A percentile compares a stretch with the other conserved stretches of the same genome.
phyloP scores from a whole-genome alignment of 192 early-diverging fungal genomes.

The Backusella parvicylindrica region DNA sequence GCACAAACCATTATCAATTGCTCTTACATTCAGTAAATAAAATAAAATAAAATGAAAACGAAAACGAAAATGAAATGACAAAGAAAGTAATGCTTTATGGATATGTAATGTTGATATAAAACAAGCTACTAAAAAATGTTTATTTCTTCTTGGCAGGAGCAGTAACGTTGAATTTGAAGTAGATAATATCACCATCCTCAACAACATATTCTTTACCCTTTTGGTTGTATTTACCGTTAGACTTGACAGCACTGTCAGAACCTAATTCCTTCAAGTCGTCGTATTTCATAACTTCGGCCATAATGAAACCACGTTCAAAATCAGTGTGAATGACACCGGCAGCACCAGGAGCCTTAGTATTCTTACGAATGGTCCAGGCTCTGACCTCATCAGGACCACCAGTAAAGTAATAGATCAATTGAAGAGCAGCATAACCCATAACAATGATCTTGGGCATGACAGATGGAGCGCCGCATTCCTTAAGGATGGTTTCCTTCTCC shows the following conservation, averaged over 20 bases:
- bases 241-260: conserved; percentile 89
- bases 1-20: too few relatives aligned
- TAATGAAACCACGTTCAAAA: conserved; percentile 86
- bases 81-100: neutral
- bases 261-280: conserved; percentile 83
- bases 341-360: conserved; percentile 70
- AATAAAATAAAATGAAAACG: too few relatives aligned
- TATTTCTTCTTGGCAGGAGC: conserved; percentile 26
- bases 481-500: conserved; percentile 59
- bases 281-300: conserved; percentile 90
- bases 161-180: conserved; percentile 52
- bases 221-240: conserved; percentile 82
- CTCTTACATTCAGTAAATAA: too few relatives aligned
- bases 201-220: conserved; percentile 94
- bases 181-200: conserved; percentile 91
- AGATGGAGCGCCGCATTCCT: conserved; percentile 62
- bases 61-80: neutral
- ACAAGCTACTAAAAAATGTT: neutral
- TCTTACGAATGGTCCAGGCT: conserved; percentile 79
- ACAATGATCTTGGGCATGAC: conserved; percentile 89
- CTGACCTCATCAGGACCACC: conserved; percentile 88
- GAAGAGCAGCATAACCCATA: conserved; percentile 84
- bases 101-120: neutral
- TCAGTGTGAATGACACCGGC: conserved; percentile 91
- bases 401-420: conserved; percentile 94